Evolutionary conservation across 164 flowering plant species (phyloP), one percentile per base, ranked within the genome.

Genomic region (Pachysandra terminalis): DNA sequence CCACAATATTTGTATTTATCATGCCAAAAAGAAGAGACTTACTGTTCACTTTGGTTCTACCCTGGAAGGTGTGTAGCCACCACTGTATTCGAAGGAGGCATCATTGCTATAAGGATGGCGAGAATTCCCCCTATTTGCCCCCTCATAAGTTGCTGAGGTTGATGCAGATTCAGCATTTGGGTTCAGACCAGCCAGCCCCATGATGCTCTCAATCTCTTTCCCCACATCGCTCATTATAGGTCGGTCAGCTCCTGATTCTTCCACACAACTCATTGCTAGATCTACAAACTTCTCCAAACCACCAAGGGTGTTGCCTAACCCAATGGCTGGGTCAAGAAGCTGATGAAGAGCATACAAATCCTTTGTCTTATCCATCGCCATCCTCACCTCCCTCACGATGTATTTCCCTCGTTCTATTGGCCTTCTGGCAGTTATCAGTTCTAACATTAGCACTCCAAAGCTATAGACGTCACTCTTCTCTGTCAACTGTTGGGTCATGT

Each of bases 401-500:
- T 86, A 81, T 37, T 71, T 84, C 10, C 87, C 85, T 40, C 73
- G 71, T 67, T 82, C 80, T 73, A 88, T 83, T 0, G 90, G 90
- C 24, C 59, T 75, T 78, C 77, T 78, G 51, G 79, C 90, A 25
- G 90, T 80, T 48, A 84, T 10, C 41, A 88, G 53, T 73, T 88
- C 93, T 53, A 88, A 61, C 77, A 83, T 60, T 14, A 88, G 77
- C 24, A 88, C 83, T 24, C 93, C 93, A 64, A 84, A 88, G 80
- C 89, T 80, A 48, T 86, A 88, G 5, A 86, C 90, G 72, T 88
- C 93, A 54, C 90, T 86, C 77, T 88, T 88, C 22, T 84, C 83
- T 0, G 86, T 88, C 61, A 88, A 55, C 61, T 85, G 93, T 49
- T 86, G 80, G 37, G 86, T 84, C 87, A 83, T 86, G 75, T 83